These are phyloP conservation scores for Dioscorea dumetorum DNA, from an alignment of 106 monocot species.

Conservation along the genomic window DNA sequence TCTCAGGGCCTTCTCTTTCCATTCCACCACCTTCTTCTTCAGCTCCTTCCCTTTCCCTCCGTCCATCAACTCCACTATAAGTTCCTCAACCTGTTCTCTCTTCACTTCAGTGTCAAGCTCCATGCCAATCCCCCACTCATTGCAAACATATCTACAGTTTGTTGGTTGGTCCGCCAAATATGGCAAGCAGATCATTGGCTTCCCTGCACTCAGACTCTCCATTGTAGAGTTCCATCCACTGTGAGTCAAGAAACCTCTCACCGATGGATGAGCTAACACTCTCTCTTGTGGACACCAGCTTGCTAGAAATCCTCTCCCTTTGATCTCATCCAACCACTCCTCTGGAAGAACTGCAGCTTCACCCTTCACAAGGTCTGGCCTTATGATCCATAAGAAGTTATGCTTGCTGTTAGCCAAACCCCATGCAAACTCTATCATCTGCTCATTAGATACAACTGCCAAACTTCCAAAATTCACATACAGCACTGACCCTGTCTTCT, in stretches of 20 bases:
- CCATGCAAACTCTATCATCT: slow-evolving; percentile 51
- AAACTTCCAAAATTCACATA: slow-evolving; percentile 50
- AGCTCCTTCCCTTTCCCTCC: slow-evolving; percentile 40
- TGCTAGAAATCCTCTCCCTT: slow-evolving; percentile 17
- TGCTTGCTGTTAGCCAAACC: slow-evolving; percentile 26
- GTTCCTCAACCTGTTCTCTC: slow-evolving; percentile 24
- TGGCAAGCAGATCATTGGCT: slow-evolving; percentile 44
- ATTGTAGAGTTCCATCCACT: slow-evolving; percentile 68
- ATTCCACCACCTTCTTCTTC: slow-evolving; percentile 23
- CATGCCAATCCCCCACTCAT: slow-evolving; percentile 45
- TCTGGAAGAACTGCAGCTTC: slow-evolving; percentile 25
- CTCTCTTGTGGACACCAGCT: slow-evolving; percentile 52
- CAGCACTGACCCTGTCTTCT: slow-evolving; percentile 13
- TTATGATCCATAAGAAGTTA: slow-evolving; percentile 40
- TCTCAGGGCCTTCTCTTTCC: slow-evolving; percentile 23
- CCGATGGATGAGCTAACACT: slow-evolving; percentile 26
- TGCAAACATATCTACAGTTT: slow-evolving; percentile 30
- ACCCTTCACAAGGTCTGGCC: slow-evolving; percentile 28
- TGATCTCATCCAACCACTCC: slow-evolving; percentile 22
- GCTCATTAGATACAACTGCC: slow-evolving; percentile 31
- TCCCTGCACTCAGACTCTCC: slow-evolving; percentile 36
- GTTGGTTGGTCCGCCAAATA: slow-evolving; percentile 53
- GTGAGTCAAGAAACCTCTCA: slow-evolving; percentile 45
- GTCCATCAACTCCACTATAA: slow-evolving; percentile 45
- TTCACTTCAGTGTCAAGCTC: slow-evolving; percentile 40